Base-by-base conservation (phyloP, 805 yeast genomes). In the Cyberlindnera mycetangii region DNA sequence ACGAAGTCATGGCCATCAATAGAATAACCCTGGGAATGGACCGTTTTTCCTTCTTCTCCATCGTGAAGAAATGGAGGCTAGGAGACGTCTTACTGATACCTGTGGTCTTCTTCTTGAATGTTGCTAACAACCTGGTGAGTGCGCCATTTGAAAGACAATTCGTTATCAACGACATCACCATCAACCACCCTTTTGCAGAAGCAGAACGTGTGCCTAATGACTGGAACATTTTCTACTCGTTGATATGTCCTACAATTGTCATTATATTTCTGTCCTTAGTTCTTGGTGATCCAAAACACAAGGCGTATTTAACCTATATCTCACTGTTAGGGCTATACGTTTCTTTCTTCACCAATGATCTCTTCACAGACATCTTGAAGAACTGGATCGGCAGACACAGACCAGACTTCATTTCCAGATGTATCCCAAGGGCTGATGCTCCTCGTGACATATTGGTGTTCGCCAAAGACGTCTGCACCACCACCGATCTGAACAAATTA, bases 391-490 rank as follows among this genome's bases (percentile, higher is more conserved):
- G 97, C 5, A 76, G 97, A 59, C 87, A 84, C 49, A 73, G 99
- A 48, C 99, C 99, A 0, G 99, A 92, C 65, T 87, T 90, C 60
- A 65, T 92, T 41, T 87, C 89, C 6, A 75, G 98, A 54, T 92
- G 98, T 63, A 60, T 73, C 17, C 97, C 97, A 4, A 68, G 66
- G 25, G 63, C 65, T 2, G 81, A 69, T 39, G 74, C 90, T 0
- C 83, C 89, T 1, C 53, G 67, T 16, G 69, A 78, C 54, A 67
- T 72, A 1, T 53, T 82, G 54, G 83, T 81, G 19, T 71, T 57
- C 42, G 87, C 89, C 1, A 69, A 68, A 31, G 89, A 83, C 45
- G 83, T 79, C 1, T 83, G 89, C 52, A 83, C 90, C 0, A 70
- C 81, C 1, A 64, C 61, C 3, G 62, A 82, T 50, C 41, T 55